These are phyloP conservation scores for Ceratobasidium sp. DNA, from an alignment of 1,284 basidiomycete genomes.

Conservation along the genomic window DNA sequence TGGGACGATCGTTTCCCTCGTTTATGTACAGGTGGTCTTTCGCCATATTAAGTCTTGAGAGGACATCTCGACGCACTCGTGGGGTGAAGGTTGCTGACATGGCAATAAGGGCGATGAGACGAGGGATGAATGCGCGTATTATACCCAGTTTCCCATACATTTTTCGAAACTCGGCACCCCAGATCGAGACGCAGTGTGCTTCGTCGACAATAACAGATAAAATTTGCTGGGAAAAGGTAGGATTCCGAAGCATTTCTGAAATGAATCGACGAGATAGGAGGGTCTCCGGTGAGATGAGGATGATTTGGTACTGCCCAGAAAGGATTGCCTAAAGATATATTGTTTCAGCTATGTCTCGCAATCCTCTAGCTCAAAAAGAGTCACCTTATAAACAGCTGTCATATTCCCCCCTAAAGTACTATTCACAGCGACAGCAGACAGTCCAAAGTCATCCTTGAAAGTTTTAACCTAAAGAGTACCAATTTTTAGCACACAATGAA, in stretches of 20 bases:
- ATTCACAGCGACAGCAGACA: slow-evolving; percentile 58
- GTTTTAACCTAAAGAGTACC: slow-evolving; percentile 48
- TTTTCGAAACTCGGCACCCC: slow-evolving; percentile 61
- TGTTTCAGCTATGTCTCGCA: too few species aligned
- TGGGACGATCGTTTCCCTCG: slow-evolving; percentile 59
- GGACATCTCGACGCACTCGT: slow-evolving; percentile 56
- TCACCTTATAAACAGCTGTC: slow-evolving; percentile 52
- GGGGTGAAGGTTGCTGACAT: slow-evolving; percentile 60
- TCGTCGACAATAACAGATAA: slow-evolving; percentile 60
- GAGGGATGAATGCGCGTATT: slow-evolving; percentile 57
- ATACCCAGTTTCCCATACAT: slow-evolving; percentile 58
- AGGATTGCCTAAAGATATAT: slow-evolving; percentile 54
- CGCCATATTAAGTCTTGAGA: slow-evolving; percentile 56
- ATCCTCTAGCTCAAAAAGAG: background rate
- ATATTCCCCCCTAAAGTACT: slow-evolving; percentile 55
- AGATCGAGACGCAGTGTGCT: slow-evolving; percentile 61
- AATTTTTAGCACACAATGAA: background rate
- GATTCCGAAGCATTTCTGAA: slow-evolving; percentile 55
- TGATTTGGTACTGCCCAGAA: slow-evolving; percentile 56
- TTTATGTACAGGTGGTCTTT: slow-evolving; percentile 51
- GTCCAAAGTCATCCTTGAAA: slow-evolving; percentile 53
- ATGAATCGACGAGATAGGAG: slow-evolving; percentile 57
- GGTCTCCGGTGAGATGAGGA: slow-evolving; percentile 61
- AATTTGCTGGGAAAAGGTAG: slow-evolving; percentile 52
- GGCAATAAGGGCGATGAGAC: slow-evolving; percentile 56